A percentile compares a stretch with the other conserved stretches of the same genome.
Evolutionary conservation across 192 early-diverging fungal genomes (phyloP).

Genomic region (Entomortierella beljakovae): DNA sequence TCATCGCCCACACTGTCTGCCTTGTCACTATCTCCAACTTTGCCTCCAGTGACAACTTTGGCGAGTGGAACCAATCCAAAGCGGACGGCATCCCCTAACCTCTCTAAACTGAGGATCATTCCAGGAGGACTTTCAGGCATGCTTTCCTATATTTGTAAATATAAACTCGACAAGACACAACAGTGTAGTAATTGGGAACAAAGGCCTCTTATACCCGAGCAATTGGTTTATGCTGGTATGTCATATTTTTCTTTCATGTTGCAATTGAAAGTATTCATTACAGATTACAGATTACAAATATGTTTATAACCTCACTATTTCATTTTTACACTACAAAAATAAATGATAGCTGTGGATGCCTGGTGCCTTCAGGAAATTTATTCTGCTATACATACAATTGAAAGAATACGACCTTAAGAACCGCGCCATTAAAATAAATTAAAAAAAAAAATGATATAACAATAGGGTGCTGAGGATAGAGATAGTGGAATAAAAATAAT

Average conservation of each 20-base stretch:
- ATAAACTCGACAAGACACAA: constrained; percentile 22
- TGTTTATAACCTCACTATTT: constrained; percentile 10
- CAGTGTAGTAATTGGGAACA: constrained; percentile 45
- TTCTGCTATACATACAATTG: constrained; percentile 10
- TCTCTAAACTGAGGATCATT: constrained; percentile 1
- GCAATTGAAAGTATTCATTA: no score
- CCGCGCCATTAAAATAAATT: no score
- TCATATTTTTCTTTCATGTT: neutral
- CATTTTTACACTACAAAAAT: neutral
- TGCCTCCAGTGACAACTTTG: neutral
- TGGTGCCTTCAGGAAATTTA: constrained; percentile 31
- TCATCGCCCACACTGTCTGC: neutral
- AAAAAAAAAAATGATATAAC: no score
- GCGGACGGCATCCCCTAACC: no score
- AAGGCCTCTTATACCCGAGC: constrained; percentile 12
- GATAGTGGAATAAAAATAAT: no score
- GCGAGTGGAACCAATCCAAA: neutral
- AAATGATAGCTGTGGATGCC: constrained; percentile 31
- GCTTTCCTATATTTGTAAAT: constrained; percentile 9
- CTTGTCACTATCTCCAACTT: neutral
- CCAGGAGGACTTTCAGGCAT: constrained; percentile 21
- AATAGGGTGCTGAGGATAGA: no score
- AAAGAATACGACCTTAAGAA: constrained; percentile 3
- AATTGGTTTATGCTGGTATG: constrained; percentile 31
- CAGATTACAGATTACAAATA: neutral